phyloP scores from a whole-genome alignment of 331 rosid species.

The Pyrus hybrid region DNA sequence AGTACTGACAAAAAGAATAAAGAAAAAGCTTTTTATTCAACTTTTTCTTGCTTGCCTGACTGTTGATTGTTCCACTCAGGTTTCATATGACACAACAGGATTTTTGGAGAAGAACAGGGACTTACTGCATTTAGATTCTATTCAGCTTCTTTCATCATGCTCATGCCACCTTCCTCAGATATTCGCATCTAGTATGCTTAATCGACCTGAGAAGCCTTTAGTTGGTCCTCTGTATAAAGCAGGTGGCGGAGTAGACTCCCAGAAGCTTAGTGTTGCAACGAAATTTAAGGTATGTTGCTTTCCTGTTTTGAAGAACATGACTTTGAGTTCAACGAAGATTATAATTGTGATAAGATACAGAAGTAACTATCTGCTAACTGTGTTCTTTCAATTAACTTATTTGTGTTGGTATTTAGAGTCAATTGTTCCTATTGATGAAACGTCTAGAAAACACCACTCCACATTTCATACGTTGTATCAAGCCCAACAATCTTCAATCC shows the following conservation, averaged over 20 bases:
- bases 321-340: background rate
- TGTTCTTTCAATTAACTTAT: constrained; percentile 6
- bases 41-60: constrained; percentile 13
- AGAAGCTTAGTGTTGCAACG: constrained; percentile 91
- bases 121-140: constrained; percentile 86
- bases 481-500: constrained; percentile 95
- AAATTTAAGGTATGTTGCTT: constrained; percentile 72
- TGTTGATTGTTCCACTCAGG: constrained; percentile 55
- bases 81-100: constrained; percentile 84
- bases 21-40: background rate
- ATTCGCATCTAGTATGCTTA: constrained; percentile 83
- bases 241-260: constrained; percentile 99
- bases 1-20: background rate
- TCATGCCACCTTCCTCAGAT: constrained; percentile 78
- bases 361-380: background rate
- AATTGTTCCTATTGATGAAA: constrained; percentile 87
- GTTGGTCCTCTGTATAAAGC: constrained; percentile 79
- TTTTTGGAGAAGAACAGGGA: constrained; percentile 98
- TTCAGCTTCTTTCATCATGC: constrained; percentile 91
- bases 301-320: constrained; percentile 1
- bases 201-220: constrained; percentile 81
- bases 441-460: constrained; percentile 97
- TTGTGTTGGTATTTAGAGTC: constrained; percentile 51
- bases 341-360: background rate
- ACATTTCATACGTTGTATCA: constrained; percentile 97